Percentiles rank a stretch among this genome's conserved stretches.
These are phyloP conservation scores for Phytophthora agathidicida DNA, from an alignment of 352 stramenopile genomes.

Conservation along the genomic window DNA sequence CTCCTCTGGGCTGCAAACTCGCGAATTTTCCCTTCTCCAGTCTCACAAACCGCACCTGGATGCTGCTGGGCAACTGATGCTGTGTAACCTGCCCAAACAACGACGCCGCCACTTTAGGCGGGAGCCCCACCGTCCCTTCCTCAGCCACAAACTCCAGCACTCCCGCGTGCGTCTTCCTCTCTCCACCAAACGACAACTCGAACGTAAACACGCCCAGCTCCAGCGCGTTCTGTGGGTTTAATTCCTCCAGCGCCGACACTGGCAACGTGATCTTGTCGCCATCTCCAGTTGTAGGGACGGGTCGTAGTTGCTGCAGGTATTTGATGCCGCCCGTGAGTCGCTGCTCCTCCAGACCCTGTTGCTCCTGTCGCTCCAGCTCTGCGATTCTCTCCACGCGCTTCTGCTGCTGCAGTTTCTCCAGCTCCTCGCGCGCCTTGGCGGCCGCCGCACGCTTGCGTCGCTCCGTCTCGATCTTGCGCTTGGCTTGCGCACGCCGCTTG, in stretches of 20 bases:
- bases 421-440: constrained; percentile 41
- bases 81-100: constrained; percentile 46
- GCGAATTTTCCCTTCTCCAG: constrained; percentile 77
- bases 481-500: constrained; percentile 63
- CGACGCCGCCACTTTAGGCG: constrained; percentile 77
- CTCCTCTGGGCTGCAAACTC: constrained; percentile 65
- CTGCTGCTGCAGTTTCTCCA: constrained; percentile 52
- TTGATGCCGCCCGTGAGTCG: constrained; percentile 74
- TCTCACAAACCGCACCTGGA: constrained; percentile 75
- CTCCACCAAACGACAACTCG: constrained; percentile 54
- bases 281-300: constrained; percentile 53
- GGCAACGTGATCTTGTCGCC: constrained; percentile 84
- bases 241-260: constrained; percentile 71
- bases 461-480: constrained; percentile 60
- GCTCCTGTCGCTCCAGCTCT: constrained; percentile 56
- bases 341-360: constrained; percentile 66
- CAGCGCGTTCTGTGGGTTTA: constrained; percentile 80
- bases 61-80: constrained; percentile 32
- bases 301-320: constrained; percentile 55
- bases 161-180: constrained; percentile 65
- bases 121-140: constrained; percentile 77
- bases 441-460: constrained; percentile 52
- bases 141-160: constrained; percentile 84
- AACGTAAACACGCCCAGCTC: constrained; percentile 86
- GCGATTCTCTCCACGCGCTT: constrained; percentile 60